Conservation (phyloP, 2,329 filamentous ascomycete species). For the Trichoderma cornu-damae region DNA sequence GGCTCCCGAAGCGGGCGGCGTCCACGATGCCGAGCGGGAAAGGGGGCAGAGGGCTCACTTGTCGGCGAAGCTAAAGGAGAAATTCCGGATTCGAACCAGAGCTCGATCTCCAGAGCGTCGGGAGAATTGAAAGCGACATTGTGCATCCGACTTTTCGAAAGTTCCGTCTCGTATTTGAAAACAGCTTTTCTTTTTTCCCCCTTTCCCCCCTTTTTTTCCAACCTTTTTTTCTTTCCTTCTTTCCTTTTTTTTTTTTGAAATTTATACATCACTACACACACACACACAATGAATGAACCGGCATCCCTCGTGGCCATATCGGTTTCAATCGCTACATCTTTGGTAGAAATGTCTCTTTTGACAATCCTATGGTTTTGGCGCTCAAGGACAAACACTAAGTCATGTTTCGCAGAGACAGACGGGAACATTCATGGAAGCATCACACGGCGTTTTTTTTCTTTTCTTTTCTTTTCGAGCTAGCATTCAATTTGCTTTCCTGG, state of each 20-base stretch:
- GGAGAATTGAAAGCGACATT: background rate
- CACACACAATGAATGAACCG: background rate
- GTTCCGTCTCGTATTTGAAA: too few species aligned
- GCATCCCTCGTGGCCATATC: background rate
- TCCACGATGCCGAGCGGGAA: constrained; percentile 25
- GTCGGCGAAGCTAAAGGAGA: constrained; percentile 47
- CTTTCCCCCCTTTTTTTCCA: too few species aligned
- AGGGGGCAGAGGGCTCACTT: constrained; percentile 40
- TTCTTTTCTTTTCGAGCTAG: background rate
- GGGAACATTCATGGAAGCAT: constrained; percentile 9
- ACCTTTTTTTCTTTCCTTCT: background rate
- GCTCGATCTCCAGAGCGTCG: constrained; percentile 32
- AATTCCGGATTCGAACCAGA: constrained; percentile 48
- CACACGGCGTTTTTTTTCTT: constrained; percentile 13
- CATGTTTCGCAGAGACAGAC: background rate
- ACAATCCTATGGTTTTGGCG: background rate
- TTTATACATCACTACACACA: background rate
- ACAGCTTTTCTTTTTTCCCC: too few species aligned
- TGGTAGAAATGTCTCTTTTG: background rate
- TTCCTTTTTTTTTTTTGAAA: background rate
- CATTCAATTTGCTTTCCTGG: background rate
- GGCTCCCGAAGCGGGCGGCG: constrained; percentile 25
- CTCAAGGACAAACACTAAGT: background rate
- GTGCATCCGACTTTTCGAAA: too few species aligned
- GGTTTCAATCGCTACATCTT: background rate